Evolutionary conservation across 2,329 filamentous ascomycete genomes (phyloP), one percentile per base, ranked within the genome.

Genomic region (Phialemonium atrogriseum): DNA sequence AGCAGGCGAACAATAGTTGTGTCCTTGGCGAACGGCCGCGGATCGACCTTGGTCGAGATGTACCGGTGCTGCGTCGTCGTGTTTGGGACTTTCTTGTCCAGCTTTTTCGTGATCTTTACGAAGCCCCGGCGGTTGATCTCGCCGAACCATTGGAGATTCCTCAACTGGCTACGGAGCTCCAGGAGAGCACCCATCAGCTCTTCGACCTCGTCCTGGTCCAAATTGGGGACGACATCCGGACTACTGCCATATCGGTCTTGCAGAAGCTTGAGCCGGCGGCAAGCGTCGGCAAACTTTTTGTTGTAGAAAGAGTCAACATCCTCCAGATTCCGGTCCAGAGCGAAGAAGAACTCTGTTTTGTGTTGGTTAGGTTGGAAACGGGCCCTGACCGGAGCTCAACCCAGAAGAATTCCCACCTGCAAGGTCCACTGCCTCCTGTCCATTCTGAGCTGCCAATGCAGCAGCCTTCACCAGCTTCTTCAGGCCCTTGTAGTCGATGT

Each of bases 81-180:
- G 27, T 75, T 71, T 2, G 81, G 71, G 3, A 95, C 75, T 62
- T 94, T 95, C 64, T 98, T 98, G 60, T 98, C 91, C 27, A 95
- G 66, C 60, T 98, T 98, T 66, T 98, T 98, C 31, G 91, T 94
- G 56, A 98, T 98, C 64, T 98, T 98, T 55, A 93, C 77, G 50
- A 98, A 98, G 2, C 91, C 91, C 42, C 85, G 73, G 32, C 88
- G 77, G 56, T 98, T 98, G 49, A 96, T 89, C 60, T 96, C 89
- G 30, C 88, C 89, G 54, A 96, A 98, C 88, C 88, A 96, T 56
- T 94, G 84, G 32, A 98, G 66, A 49, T 96, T 96, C 37, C 91
- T 75, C 44, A 96, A 62, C 52, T 93, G 84, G 32, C 80, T 81
- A 35, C 91, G 77, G 38, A 96, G 68, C 58, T 98, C 91, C 19